Evolutionary conservation across 2,329 filamentous ascomycete genomes (phyloP).

Genomic region (Claviceps cyperi): DNA sequence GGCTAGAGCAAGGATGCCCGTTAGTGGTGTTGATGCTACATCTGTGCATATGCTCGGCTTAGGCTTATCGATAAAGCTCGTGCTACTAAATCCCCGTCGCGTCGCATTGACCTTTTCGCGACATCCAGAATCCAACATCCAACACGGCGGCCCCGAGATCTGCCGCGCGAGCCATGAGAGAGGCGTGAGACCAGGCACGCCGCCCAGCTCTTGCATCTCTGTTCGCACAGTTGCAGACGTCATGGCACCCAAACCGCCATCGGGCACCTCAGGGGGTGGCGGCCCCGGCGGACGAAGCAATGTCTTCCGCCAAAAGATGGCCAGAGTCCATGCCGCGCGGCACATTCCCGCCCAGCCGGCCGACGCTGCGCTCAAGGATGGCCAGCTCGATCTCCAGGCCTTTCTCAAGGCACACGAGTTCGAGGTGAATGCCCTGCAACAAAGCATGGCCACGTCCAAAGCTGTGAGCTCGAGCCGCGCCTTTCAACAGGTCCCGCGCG

Average conservation of each 20-base stretch:
- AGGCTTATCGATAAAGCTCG: too few species aligned
- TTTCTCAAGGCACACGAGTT: constrained; percentile 80
- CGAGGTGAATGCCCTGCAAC: constrained; percentile 74
- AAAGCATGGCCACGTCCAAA: constrained; percentile 66
- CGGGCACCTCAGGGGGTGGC: constrained; percentile 9
- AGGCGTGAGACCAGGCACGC: not conserved
- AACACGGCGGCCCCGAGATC: not conserved
- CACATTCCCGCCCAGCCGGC: constrained; percentile 36
- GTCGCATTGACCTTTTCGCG: too few species aligned
- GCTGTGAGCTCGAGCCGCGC: constrained; percentile 49
- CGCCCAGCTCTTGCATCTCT: not conserved
- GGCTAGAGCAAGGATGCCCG: too few species aligned
- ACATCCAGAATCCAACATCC: too few species aligned
- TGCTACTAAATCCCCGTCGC: too few species aligned
- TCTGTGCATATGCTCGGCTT: too few species aligned
- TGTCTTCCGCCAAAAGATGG: constrained; percentile 25
- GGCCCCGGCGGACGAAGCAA: constrained; percentile 11
- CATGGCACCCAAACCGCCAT: constrained; percentile 15
- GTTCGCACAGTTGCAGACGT: not conserved
- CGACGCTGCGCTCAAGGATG: constrained; percentile 44
- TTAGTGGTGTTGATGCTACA: too few species aligned
- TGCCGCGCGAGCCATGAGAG: not conserved
- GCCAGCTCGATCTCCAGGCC: constrained; percentile 69
- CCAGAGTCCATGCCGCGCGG: constrained; percentile 31
- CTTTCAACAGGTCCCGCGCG: constrained; percentile 81